Conservation (phyloP, 2,329 filamentous ascomycete genomes). For the Mycosphaerella arachidis region DNA sequence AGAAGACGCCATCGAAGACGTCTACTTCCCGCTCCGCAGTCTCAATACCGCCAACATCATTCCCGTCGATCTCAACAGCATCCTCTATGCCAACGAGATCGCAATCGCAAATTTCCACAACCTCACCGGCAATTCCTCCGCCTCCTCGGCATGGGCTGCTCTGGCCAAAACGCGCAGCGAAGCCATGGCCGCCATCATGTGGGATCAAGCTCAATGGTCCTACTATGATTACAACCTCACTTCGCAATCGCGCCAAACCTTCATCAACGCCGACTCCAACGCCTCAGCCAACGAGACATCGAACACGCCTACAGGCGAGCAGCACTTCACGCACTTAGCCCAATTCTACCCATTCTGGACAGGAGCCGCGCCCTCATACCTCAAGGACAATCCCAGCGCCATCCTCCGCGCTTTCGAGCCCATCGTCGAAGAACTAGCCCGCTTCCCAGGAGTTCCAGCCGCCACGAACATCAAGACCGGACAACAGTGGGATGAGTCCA, state of each 20-base stretch:
- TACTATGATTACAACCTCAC: slow-evolving; percentile 70
- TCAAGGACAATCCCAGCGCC: slow-evolving; percentile 57
- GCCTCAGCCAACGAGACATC: slow-evolving; percentile 40
- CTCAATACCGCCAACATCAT: slow-evolving; percentile 57
- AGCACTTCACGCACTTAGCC: slow-evolving; percentile 55
- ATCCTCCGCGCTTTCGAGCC: slow-evolving; percentile 53
- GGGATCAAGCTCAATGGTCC: slow-evolving; percentile 58
- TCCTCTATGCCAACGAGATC: slow-evolving; percentile 62
- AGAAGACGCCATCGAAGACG: slow-evolving; percentile 54
- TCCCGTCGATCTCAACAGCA: slow-evolving; percentile 64
- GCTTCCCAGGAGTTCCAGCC: slow-evolving; percentile 54
- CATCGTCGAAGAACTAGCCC: slow-evolving; percentile 51
- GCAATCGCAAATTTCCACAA: slow-evolving; percentile 54
- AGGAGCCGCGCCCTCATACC: slow-evolving; percentile 54
- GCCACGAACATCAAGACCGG: slow-evolving; percentile 58
- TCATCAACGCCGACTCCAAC: slow-evolving; percentile 48
- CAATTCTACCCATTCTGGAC: slow-evolving; percentile 69
- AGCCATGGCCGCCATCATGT: slow-evolving; percentile 60
- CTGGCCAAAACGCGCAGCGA: slow-evolving; percentile 52
- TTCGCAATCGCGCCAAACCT: slow-evolving; percentile 53
- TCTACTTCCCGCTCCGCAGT: slow-evolving; percentile 62
- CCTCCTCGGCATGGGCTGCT: slow-evolving; percentile 47
- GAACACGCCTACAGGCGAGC: slow-evolving; percentile 50
- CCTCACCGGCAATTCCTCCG: slow-evolving; percentile 48
- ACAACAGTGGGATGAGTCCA: slow-evolving; percentile 68